Evolutionary conservation across 164 flowering plant genomes (phyloP).

Genomic region (Litsea cubeba): DNA sequence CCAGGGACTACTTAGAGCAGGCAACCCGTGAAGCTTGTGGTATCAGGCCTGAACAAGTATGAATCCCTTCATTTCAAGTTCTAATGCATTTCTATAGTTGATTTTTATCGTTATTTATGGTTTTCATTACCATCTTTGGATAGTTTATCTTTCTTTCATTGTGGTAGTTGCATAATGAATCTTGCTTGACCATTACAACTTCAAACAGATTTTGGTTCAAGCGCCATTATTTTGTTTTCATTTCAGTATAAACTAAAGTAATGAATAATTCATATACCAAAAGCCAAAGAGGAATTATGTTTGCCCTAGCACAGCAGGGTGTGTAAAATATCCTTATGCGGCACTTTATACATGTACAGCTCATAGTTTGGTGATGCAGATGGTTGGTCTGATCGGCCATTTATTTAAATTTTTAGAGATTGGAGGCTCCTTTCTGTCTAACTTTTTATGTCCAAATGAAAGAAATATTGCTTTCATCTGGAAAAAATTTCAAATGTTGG

Average conservation of each 20-base stretch:
- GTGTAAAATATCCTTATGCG: no score
- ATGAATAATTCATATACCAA: neutral
- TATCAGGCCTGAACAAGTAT: slow-evolving; percentile 80
- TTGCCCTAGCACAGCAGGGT: no score
- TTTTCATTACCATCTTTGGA: no score
- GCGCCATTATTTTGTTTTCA: neutral
- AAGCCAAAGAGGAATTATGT: no score
- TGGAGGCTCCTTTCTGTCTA: neutral
- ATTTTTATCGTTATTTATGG: no score
- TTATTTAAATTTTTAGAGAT: neutral
- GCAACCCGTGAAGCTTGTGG: slow-evolving; percentile 88
- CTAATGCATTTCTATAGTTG: no score
- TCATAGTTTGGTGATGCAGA: neutral
- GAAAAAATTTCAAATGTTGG: neutral
- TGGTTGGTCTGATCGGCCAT: neutral
- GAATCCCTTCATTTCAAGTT: no score
- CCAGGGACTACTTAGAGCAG: slow-evolving; percentile 89
- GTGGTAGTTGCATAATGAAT: no score
- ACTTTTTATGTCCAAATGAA: neutral
- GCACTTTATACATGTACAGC: neutral
- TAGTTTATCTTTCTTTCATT: no score
- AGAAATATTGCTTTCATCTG: no score
- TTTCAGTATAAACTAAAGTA: neutral
- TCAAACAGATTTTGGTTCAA: neutral
- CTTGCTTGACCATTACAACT: neutral